Evolutionary conservation across 192 early-diverging fungal genomes (phyloP).

Genomic region (Chytriomyces hyalinus): DNA sequence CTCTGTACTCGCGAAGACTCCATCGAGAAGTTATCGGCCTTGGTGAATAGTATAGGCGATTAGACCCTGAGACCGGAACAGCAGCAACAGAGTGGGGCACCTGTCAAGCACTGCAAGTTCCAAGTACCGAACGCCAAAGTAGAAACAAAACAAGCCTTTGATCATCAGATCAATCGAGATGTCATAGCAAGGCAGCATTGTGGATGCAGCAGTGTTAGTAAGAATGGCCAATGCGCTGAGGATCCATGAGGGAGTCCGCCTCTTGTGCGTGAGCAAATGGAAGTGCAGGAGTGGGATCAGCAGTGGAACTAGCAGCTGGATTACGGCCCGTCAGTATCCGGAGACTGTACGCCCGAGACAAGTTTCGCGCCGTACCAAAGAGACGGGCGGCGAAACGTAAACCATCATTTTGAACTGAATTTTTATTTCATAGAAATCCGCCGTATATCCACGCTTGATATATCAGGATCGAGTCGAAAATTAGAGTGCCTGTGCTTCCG

Average conservation of each 20-base stretch:
- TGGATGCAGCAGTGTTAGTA: neutral
- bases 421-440: neutral
- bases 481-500: slow-evolving; percentile 9
- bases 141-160: neutral
- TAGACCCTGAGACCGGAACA: neutral
- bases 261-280: no score
- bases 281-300: no score
- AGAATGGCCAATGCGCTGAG: neutral
- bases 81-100: neutral
- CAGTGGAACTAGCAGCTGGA: no score
- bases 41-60: neutral
- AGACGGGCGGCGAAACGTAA: no score
- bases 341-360: no score
- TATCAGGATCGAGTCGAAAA: slow-evolving; percentile 12
- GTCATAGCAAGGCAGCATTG: neutral
- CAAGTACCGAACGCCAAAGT: neutral
- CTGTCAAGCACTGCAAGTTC: neutral
- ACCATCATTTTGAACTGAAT: no score
- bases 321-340: no score
- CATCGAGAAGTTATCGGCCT: neutral
- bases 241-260: neutral
- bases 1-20: neutral
- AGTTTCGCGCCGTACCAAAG: no score
- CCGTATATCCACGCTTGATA: slow-evolving; percentile 26
- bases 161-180: neutral